Evolutionary conservation across 495 filamentous ascomycete species (phyloP).

Genomic region (Geopyxis carbonaria): DNA sequence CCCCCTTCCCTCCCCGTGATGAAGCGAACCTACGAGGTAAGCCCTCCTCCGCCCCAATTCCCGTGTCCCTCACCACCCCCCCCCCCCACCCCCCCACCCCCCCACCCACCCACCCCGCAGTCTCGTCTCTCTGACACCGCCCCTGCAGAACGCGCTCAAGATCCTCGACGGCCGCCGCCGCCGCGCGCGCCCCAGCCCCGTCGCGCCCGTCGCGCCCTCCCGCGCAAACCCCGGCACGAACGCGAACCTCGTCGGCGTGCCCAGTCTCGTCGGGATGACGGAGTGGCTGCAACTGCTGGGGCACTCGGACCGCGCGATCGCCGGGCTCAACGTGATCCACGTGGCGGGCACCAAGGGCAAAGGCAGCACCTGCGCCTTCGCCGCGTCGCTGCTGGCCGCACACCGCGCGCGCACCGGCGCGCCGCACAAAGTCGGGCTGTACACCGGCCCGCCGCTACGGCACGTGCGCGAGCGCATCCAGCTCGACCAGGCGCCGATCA

Average conservation of each 20-base stretch:
- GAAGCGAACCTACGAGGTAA: background rate
- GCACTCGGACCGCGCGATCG: conserved; percentile 40
- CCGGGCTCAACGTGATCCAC: conserved; percentile 59
- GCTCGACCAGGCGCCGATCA: conserved; percentile 59
- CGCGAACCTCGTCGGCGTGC: background rate
- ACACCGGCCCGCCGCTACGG: conserved; percentile 76
- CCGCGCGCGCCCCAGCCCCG: background rate
- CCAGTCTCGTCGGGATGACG: background rate
- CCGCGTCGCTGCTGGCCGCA: conserved; percentile 36
- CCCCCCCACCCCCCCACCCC: too few species aligned
- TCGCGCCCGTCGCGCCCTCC: background rate
- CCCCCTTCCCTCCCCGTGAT: too few species aligned
- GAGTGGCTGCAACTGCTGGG: background rate
- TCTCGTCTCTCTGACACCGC: background rate
- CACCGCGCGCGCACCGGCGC: conserved; percentile 25
- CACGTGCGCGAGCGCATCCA: conserved; percentile 78
- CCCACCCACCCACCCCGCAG: background rate
- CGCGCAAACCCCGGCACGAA: background rate
- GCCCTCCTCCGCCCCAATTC: too few species aligned
- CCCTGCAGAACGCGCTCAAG: background rate
- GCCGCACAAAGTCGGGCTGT: conserved; percentile 54
- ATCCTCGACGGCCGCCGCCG: background rate
- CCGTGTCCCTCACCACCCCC: too few species aligned
- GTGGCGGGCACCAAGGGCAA: conserved; percentile 91
- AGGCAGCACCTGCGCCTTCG: conserved; percentile 60